phyloP scores from a whole-genome alignment of 2,329 filamentous ascomycete species.

The Hysterium pulicare region DNA sequence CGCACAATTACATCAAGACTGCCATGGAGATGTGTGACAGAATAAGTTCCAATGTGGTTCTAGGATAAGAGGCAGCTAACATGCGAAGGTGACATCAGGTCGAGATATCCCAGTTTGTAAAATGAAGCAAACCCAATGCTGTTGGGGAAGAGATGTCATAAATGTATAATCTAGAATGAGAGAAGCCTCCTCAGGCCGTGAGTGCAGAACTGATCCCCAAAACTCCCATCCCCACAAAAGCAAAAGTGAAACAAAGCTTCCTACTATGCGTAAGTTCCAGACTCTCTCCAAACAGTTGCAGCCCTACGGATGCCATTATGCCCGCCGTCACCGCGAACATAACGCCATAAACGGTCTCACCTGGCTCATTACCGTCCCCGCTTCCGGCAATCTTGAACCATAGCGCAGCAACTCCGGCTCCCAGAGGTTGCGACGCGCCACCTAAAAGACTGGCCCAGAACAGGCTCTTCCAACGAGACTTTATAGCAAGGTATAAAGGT shows the following conservation, averaged over 20 bases:
- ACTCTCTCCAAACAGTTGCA: slow-evolving; percentile 86
- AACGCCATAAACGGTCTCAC: slow-evolving; percentile 64
- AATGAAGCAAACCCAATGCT: too few species aligned
- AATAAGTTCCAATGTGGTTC: too few species aligned
- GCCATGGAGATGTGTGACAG: too few species aligned
- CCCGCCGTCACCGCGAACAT: slow-evolving; percentile 89
- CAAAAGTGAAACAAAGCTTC: slow-evolving; percentile 73
- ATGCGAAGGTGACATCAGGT: too few species aligned
- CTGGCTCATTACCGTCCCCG: slow-evolving; percentile 44
- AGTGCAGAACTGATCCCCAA: slow-evolving; percentile 82
- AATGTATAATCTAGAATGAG: too few species aligned
- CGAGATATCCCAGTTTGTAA: too few species aligned
- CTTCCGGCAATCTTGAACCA: slow-evolving; percentile 74
- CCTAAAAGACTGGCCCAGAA: slow-evolving; percentile 79
- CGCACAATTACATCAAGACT: too few species aligned
- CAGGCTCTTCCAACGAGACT: slow-evolving; percentile 77
- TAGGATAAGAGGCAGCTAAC: too few species aligned
- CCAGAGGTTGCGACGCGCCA: slow-evolving; percentile 81
- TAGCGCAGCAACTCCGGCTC: slow-evolving; percentile 76
- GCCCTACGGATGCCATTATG: slow-evolving; percentile 90
- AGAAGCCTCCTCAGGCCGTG: too few species aligned
- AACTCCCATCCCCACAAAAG: slow-evolving; percentile 81
- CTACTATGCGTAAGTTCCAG: slow-evolving; percentile 77
- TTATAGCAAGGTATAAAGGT: slow-evolving; percentile 86
- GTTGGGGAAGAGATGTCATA: too few species aligned